Percentiles rank a stretch among this genome's conserved stretches.
Evolutionary conservation across 371 early-diverging fungal genomes (phyloP).

Genomic region (Mucor irregularis): DNA sequence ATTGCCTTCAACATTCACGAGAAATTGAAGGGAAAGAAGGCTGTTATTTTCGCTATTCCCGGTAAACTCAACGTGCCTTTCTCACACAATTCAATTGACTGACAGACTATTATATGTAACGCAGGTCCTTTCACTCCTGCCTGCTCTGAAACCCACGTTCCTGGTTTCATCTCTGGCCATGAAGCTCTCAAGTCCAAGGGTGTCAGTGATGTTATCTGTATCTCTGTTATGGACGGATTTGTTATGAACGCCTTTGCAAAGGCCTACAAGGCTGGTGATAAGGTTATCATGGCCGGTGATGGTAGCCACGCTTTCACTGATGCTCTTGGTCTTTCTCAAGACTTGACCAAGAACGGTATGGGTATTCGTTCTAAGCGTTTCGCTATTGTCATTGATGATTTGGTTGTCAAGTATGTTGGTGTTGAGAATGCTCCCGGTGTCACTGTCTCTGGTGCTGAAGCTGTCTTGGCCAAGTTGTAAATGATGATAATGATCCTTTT

Average conservation of each 20-base stretch:
- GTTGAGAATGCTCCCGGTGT: slow-evolving; percentile 52
- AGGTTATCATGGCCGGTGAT: slow-evolving; percentile 72
- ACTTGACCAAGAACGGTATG: slow-evolving; percentile 39
- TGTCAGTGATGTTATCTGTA: slow-evolving; percentile 59
- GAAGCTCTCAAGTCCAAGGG: slow-evolving; percentile 65
- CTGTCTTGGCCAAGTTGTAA: slow-evolving; percentile 31
- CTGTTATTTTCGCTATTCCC: slow-evolving; percentile 75
- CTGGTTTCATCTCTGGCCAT: slow-evolving; percentile 52
- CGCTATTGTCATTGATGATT: slow-evolving; percentile 68
- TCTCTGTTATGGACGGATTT: slow-evolving; percentile 58
- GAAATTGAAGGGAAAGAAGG: slow-evolving; percentile 70
- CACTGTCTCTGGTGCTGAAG: slow-evolving; percentile 31
- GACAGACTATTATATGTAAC: no score
- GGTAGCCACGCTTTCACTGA: slow-evolving; percentile 62
- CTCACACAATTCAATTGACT: no score
- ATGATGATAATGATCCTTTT: no score
- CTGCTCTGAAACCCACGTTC: slow-evolving; percentile 72
- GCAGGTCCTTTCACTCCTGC: slow-evolving; percentile 67
- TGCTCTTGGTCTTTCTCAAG: slow-evolving; percentile 63
- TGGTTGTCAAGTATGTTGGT: slow-evolving; percentile 69
- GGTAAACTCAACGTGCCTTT: no score
- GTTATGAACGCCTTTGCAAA: slow-evolving; percentile 81
- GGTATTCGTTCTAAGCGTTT: slow-evolving; percentile 56
- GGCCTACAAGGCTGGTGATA: slow-evolving; percentile 49
- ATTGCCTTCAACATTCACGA: slow-evolving; percentile 44